Evolutionary conservation across 805 yeast species (phyloP).

Genomic region (Candida ulmi): DNA sequence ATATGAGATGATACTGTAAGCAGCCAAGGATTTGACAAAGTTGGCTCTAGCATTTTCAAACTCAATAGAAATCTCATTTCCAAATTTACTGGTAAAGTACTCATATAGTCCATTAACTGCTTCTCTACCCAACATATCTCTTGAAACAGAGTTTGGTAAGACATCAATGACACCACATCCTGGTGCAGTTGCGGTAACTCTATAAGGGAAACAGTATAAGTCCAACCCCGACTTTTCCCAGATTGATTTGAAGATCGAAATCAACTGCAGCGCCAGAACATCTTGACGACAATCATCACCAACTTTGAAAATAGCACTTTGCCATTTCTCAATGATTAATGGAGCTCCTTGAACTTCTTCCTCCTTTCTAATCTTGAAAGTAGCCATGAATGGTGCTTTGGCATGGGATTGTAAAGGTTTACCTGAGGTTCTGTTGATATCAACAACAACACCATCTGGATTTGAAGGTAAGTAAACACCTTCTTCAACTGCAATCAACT

Average conservation of each 20-base stretch:
- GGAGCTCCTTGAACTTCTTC: conserved; percentile 35
- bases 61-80: conserved; percentile 86
- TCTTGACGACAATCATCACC: conserved; percentile 99
- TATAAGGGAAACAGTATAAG: conserved; percentile 83
- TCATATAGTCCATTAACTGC: conserved; percentile 96
- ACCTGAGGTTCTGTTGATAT: conserved; percentile 88
- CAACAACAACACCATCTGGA: conserved; percentile 92
- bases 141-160: conserved; percentile 86
- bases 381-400: conserved; percentile 97
- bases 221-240: conserved; percentile 89
- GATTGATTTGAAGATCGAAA: conserved; percentile 85
- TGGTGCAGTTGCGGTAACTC: conserved; percentile 98
- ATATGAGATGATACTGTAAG: conserved; percentile 87
- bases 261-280: conserved; percentile 85
- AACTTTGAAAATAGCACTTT: conserved; percentile 95
- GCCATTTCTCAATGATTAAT: conserved; percentile 65
- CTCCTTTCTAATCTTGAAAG: conserved; percentile 73
- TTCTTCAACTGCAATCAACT: conserved; percentile 58
- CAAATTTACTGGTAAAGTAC: conserved; percentile 86
- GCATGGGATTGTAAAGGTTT: conserved; percentile 97
- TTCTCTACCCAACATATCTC: conserved; percentile 98
- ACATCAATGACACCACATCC: conserved; percentile 99
- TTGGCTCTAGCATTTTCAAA: conserved; percentile 90
- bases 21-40: conserved; percentile 90
- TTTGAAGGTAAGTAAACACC: conserved; percentile 94